Base-by-base conservation (phyloP, 768 basidiomycete genomes). In the Naganishia vaughanmartiniae region DNA sequence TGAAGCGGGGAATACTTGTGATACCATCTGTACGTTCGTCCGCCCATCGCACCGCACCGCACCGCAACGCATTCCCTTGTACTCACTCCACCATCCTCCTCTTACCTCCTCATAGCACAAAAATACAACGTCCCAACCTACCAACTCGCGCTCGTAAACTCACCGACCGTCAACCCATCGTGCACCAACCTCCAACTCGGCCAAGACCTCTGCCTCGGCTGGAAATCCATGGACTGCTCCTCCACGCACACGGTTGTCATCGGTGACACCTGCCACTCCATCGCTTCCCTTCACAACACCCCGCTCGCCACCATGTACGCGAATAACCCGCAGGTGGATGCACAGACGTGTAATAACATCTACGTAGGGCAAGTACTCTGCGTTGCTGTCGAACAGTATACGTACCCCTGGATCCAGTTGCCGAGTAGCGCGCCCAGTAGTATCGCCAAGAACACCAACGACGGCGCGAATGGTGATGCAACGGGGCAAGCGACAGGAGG, bases 341-440 rank as follows among this genome's bases (percentile, higher is more conserved):
- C 58, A 10, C 63, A 53, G 48, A 33, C 48, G 11, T 82, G 82
- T 76, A 73, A 74, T 73, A 91, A 91, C 83, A 83, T 92, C 79
- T 90, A 90, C 81, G 76, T 89, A 69, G 89, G 88, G 76, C 88
- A 91, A 86, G 90, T 90, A 60, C 67, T 90, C 51, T 90, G 89
- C 73, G 83, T 84, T 55, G 81, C 84, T 28, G 72, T 74, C 26
- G 73, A 73, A 17, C 83, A 84, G 14, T 73, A 77, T 45, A 83
- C 84, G 11, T 88, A 88, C 54, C 80, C 55, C 33, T 26, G 55
- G 19, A 26, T 63, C 39, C 60, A 63, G 39, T 42, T 63, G n/a
- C 60, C 60, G 21, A 42, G 36, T 26, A 42, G 34, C 9, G n/a
- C n/a, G n/a, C 60, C 60, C 7, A 51, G 24, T 24, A 21, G 39